phyloP scores from a whole-genome alignment of 345 rosid genomes.

The Noccaea bulbosa region DNA sequence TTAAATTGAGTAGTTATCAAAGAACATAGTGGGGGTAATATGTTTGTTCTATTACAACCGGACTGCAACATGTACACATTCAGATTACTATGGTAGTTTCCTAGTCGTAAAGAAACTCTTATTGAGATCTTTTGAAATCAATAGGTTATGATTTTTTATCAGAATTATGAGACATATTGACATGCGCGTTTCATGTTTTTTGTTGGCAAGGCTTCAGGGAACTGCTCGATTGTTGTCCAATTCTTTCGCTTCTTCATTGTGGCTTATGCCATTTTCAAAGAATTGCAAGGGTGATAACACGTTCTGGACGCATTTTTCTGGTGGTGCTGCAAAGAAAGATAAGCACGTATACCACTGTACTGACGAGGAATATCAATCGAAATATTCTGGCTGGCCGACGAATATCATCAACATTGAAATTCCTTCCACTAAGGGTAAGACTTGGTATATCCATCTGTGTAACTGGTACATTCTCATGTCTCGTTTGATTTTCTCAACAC shows the following conservation, averaged over 20 bases:
- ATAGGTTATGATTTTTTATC: conserved; percentile 15
- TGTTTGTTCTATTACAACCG: conserved; percentile 8
- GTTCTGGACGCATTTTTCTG: conserved; percentile 77
- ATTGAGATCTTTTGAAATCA: conserved; percentile 7
- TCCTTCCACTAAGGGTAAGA: conserved; percentile 76
- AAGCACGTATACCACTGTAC: conserved; percentile 73
- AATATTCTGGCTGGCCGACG: conserved; percentile 98
- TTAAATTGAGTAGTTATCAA: conserved; percentile 18
- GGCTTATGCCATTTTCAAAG: conserved; percentile 95
- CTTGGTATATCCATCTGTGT: conserved; percentile 18
- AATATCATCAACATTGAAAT: conserved; percentile 90
- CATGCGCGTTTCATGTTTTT: conserved; percentile 45
- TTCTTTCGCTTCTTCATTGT: conserved; percentile 85
- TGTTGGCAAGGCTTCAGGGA: conserved; percentile 86
- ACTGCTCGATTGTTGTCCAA: conserved; percentile 88
- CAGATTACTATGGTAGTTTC: conserved; percentile 21
- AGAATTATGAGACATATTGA: conserved; percentile 41
- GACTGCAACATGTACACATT: conserved; percentile 18
- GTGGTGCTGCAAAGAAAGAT: conserved; percentile 54
- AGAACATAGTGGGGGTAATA: conserved; percentile 14
- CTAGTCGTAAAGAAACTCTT: conserved; percentile 25
- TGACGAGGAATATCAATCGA: conserved; percentile 69
- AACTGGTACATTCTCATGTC: conserved; percentile 17
- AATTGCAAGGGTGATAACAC: conserved; percentile 72
- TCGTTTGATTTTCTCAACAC: conserved; percentile 1